Evolutionary conservation across 1,139 yeast species (phyloP), one percentile per base, ranked within the genome.

Genomic region (Lizanozyma gosingica): DNA sequence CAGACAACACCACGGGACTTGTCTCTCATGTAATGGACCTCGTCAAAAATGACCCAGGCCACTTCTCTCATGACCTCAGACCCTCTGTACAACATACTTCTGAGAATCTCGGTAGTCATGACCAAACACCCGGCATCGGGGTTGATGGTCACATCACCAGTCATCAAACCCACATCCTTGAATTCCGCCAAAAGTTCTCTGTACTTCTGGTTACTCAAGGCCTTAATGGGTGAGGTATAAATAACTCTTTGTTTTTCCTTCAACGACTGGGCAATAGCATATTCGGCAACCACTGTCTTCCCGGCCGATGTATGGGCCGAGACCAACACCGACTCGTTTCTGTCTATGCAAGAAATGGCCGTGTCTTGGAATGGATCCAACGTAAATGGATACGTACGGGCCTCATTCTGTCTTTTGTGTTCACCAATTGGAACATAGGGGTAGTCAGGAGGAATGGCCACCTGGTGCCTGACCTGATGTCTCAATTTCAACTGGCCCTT

Each of bases 251-350:
- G 96, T 64, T 87, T 88, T 42, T 86, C 88, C 52, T 88, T 69
- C 47, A 87, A 67, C 14, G 96, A 86, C 67, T 88, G 94, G 1
- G 98, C 97, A 65, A 92, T 92, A 35, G 98, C 97, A 55, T 92
- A 94, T 57, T 92, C 99, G 0, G 99, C 99, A 39, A 92, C 98
- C 37, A 94, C 99, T 0, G 99, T 92, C 58, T 92, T 92, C 66
- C 99, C 99, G 4, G 98, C 98, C 27, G 97, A 90, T 0, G 98
- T 90, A 56, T 92, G 99, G 0, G 99, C 99, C 17, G 97, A 90
- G 2, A 92, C 97, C 52, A 92, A 73, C 8, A 92, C 99, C n/a
- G 95, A 83, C 59, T 92, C 97, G 47, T 84, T 80, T 54, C 96
- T 76, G 57, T 92, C 97, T 46, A 92, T 83, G 61, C 96, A 92